Evolutionary conservation across 805 yeast genomes (phyloP), one percentile per base, ranked within the genome.

Genomic region (Candida ascalaphidarum): DNA sequence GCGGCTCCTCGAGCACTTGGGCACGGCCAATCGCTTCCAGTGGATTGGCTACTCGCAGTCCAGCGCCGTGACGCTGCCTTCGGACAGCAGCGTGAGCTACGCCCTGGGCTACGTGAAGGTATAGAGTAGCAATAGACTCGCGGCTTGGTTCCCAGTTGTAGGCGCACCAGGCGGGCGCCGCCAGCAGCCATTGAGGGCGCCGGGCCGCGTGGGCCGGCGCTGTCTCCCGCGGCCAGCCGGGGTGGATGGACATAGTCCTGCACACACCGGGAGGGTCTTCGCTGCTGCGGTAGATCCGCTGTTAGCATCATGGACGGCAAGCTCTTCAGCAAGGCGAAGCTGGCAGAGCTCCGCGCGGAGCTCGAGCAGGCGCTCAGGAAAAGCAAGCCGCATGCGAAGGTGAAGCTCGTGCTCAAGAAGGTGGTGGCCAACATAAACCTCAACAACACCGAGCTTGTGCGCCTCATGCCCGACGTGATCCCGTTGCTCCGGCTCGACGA

Each of bases 11-110:
- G 80, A 78, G 34, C 32, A 8, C 6, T 6, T 8, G 6, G 18
- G 18, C 8, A 8, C 18, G 6, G 6, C 42, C 22, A 55, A 52
- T 0, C 50, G 39, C 4, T 71, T 85, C 39, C 40, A 68, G 16
- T 85, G 95, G 94, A 61, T 78, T 10, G 82, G 81, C 0, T 89
- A 89, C 47, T 58, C 79, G 1, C 96, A 89, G 53, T 81, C 94
- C 46, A 71, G 74, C 27, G 46, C 50, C 8, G 89, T 67, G 2
- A 38, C 40, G 0, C 44, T 48, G 11, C 39, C 58, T 1, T 31
- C 42, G 17, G 95, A 86, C 23, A 77, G 81, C 37, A 81, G 94
- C 50, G 97, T 89, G n/a, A 81, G 94, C 34, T 89, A 89, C 52
- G 94, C 89, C 1, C 71, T 89, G 25, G 96, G 89, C 0, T 80